Base-by-base conservation (phyloP, 202 grass and related monocot genomes). In the Brachypodium distachyon region DNA sequence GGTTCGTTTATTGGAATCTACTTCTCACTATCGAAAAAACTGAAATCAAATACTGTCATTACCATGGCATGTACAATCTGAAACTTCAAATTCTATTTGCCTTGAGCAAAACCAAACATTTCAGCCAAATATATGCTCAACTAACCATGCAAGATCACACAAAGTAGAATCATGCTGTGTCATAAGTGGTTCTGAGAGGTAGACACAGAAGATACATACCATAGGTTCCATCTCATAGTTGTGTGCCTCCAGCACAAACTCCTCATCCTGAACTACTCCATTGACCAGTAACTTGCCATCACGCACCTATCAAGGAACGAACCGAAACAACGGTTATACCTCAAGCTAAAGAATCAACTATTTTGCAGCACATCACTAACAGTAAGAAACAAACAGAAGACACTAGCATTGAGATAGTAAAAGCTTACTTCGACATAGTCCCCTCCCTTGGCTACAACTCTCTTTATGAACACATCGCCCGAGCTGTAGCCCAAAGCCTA, bases 391-490 rank as follows among this genome's bases (percentile, higher is more conserved):
- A 61, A 56, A 81, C 32, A 34, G 12, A 76, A 71, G 47, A 10
- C 57, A 81, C 72, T 84, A 83, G 36, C 79, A 89, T 67, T 68
- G 72, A 17, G 56, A 48, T 58, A n/a, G n/a, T n/a, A 81, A 61
- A 88, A 79, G 66, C 91, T 92, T 87, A 96, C 96, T 87, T 99
- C 92, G 12, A 99, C 92, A 48, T 73, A 88, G 67, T 99, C 92
- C 55, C 92, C 92, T 76, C 83, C 96, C 63, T 90, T 95, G 37
- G 96, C 92, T 26, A 99, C 96, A 59, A 99, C 87, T 62, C 96
- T 95, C 65, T 99, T 99, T 63, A 96, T 91, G 85, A 99, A 99
- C 70, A 95, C 96, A 73, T 99, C 96, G 37, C 48, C 50, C 4
- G 90, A 87, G 51, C 67, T 81, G 83, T 90, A 99, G 53, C 92